Evolutionary conservation across 176 grass and related monocot genomes (phyloP).

Genomic region (Dactylis glomerata): DNA sequence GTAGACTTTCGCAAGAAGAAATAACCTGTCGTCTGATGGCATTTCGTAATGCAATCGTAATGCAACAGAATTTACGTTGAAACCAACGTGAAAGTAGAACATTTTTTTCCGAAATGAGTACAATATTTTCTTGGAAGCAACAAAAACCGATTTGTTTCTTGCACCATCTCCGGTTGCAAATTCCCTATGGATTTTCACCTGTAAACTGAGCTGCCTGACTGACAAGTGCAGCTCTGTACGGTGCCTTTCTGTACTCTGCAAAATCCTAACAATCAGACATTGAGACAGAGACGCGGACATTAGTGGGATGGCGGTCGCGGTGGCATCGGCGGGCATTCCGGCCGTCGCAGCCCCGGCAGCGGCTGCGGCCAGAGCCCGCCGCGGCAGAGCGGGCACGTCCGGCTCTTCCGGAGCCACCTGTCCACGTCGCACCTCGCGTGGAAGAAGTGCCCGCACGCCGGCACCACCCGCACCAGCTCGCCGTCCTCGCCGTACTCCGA

Average conservation of each 20-base stretch:
- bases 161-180: neutral
- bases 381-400: constrained; percentile 39
- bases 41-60: neutral
- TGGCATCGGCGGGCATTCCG: constrained; percentile 32
- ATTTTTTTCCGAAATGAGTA: neutral
- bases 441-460: constrained; percentile 53
- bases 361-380: neutral
- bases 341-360: neutral
- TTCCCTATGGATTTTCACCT: neutral
- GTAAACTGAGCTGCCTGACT: neutral
- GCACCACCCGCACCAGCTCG: constrained; percentile 41
- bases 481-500: neutral
- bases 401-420: constrained; percentile 35
- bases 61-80: neutral
- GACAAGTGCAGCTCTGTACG: neutral
- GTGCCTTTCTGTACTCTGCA: neutral
- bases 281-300: neutral
- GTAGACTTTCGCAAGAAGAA: too few species aligned
- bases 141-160: neutral
- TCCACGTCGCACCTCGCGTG: constrained; percentile 40
- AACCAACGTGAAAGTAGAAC: neutral
- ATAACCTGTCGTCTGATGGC: neutral
- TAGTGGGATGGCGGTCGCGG: neutral
- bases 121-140: neutral
- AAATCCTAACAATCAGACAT: neutral